Conservation (phyloP, 495 filamentous ascomycete genomes). For the Penicillium lagena region DNA sequence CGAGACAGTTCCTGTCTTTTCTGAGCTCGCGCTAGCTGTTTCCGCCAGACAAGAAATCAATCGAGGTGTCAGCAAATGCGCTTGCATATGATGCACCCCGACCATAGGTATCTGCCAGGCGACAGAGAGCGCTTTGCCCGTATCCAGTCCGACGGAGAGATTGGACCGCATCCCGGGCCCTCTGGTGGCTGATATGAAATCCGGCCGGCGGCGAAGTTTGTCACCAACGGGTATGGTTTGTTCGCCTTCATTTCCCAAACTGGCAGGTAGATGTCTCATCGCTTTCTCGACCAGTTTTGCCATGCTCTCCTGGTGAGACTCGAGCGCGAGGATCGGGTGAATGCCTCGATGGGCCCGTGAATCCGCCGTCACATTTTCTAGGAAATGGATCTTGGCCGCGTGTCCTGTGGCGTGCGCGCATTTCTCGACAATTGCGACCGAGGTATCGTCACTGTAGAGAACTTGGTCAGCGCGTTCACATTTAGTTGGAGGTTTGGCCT, state of each 20-base stretch:
- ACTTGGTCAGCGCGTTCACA: slow-evolving; percentile 4
- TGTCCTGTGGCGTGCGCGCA: slow-evolving; percentile 14
- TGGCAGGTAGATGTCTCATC: slow-evolving; percentile 44
- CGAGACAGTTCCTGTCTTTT: neutral
- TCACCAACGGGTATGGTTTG: slow-evolving; percentile 8
- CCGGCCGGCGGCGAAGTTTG: slow-evolving; percentile 46
- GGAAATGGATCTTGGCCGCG: slow-evolving; percentile 60
- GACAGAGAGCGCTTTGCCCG: slow-evolving; percentile 79
- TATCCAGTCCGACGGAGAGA: slow-evolving; percentile 70
- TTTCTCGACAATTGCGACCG: slow-evolving; percentile 75
- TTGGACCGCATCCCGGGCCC: slow-evolving; percentile 82
- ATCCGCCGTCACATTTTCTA: slow-evolving; percentile 76
- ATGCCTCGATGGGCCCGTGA: slow-evolving; percentile 66
- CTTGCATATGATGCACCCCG: slow-evolving; percentile 95
- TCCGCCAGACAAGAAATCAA: slow-evolving; percentile 58
- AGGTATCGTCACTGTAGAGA: slow-evolving; percentile 77
- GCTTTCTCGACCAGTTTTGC: slow-evolving; percentile 60
- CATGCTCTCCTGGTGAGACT: slow-evolving; percentile 65
- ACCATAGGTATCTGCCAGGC: slow-evolving; percentile 78
- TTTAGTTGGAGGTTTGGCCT: neutral
- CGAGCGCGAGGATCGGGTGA: slow-evolving; percentile 65
- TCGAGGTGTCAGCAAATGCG: slow-evolving; percentile 81
- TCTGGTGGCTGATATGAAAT: slow-evolving; percentile 80
- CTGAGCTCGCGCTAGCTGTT: neutral
- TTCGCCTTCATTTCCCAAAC: neutral